Percentiles rank a stretch among this genome's conserved stretches.
phyloP scores from a whole-genome alignment of 768 basidiomycete species.

The Agaricus sinodeliciosus region DNA sequence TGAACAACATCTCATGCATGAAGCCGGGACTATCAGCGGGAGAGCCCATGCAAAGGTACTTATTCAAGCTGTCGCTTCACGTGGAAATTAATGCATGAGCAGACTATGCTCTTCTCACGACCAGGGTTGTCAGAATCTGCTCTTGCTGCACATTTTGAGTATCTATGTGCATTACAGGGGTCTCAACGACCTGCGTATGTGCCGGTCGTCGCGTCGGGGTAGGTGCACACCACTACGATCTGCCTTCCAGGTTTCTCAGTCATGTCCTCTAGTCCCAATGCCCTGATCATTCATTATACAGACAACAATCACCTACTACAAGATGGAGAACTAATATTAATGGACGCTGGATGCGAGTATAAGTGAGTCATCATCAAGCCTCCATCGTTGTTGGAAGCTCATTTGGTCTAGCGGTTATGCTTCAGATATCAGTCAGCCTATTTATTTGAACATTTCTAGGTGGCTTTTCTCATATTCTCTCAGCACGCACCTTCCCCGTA shows the following conservation, averaged over 20 bases:
- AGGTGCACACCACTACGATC: slow-evolving; percentile 15
- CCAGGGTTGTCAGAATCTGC: slow-evolving; percentile 35
- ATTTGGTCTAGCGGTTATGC: slow-evolving; percentile 69
- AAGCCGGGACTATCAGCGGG: slow-evolving; percentile 83
- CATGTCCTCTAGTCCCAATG: slow-evolving; percentile 55
- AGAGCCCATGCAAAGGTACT: slow-evolving; percentile 77
- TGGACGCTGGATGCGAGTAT: slow-evolving; percentile 92
- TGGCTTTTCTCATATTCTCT: slow-evolving; percentile 4
- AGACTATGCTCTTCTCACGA: slow-evolving; percentile 81
- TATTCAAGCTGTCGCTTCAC: neutral
- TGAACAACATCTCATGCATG: slow-evolving; percentile 76
- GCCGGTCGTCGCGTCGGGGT: slow-evolving; percentile 96
- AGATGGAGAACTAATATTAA: slow-evolving; percentile 68
- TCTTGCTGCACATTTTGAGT: slow-evolving; percentile 80
- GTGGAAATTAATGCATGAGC: neutral
- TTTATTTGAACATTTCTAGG: neutral
- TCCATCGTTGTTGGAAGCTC: slow-evolving; percentile 3
- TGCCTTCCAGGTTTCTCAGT: neutral
- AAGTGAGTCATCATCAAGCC: slow-evolving; percentile 39
- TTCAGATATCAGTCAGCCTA: slow-evolving; percentile 80
- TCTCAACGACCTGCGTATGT: slow-evolving; percentile 92
- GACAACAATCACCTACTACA: slow-evolving; percentile 76
- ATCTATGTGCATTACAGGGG: slow-evolving; percentile 72
- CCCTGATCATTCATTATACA: slow-evolving; percentile 92
- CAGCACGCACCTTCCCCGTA: slow-evolving; percentile 85